Base-by-base conservation (phyloP, 2,329 filamentous ascomycete species). In the Metarhizium sp. region DNA sequence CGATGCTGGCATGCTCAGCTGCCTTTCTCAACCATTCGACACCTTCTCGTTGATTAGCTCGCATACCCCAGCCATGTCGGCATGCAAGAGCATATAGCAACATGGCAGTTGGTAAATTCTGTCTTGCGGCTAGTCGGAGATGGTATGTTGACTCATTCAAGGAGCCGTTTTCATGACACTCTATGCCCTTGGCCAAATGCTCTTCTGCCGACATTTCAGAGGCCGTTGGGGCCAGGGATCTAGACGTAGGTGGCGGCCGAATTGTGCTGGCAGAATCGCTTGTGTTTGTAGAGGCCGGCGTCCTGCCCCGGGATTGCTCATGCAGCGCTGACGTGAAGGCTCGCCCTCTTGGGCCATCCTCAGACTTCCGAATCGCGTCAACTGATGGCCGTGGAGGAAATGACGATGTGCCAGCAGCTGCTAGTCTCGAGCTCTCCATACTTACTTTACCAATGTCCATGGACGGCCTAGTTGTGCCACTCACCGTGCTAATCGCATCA, bases 11-110 rank as follows among this genome's bases (percentile, higher is more conserved):
- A 54, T 81, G 86, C 65, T 96, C 90, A 8, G 94, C 91, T 3
- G 94, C 94, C 67, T 92, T 94, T 49, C 90, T 85, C 55, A 99
- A 75, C 94, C 94, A 99, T 63, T 87, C 81, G 0, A 97, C 88
- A 7, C 90, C 94, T 71, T 99, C 94, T 50, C 80, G 80, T 65
- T 90, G 90, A 68, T 96, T 96, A 7, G 90, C 82, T 10, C 92
- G 86, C 90, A 97, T 96, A 18, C 94, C 94, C 94, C 94, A 99
- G 51, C 94, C 94, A 67, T 99, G 94, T 51, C 94, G 83, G 67
- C 92, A 97, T 11, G 94, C 94, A 40, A 99, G 79, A 5, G 92
- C 94, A 69, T 96, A 99, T 36, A 97, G 78, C 13, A 99, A 81
- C 94, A 99, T 99, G 25, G 87, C 94, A 0, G 92, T 96, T 0